Evolutionary conservation across 495 filamentous ascomycete species (phyloP).

Genomic region (Xylaria sp.): DNA sequence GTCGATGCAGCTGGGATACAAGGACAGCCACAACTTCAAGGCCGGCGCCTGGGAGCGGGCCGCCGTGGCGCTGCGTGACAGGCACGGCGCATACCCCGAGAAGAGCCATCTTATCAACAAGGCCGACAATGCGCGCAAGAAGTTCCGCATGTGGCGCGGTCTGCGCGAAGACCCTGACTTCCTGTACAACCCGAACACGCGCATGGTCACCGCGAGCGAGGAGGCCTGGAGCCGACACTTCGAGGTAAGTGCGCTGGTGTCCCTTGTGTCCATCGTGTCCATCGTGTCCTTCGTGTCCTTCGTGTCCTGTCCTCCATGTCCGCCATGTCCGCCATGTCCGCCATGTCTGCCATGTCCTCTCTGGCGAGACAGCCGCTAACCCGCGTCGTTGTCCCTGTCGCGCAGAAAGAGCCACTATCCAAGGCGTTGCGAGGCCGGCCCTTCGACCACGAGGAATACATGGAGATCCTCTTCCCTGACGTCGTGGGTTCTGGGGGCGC

Average conservation of each 20-base stretch:
- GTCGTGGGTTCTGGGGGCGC: slow-evolving; percentile 58
- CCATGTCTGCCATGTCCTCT: not conserved
- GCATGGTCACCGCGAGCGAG: slow-evolving; percentile 55
- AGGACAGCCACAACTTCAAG: slow-evolving; percentile 61
- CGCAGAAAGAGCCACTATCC: slow-evolving; percentile 56
- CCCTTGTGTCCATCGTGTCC: not conserved
- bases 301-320: too few relatives aligned
- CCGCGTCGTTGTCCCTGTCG: not conserved
- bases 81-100: slow-evolving; percentile 55
- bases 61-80: slow-evolving; percentile 50
- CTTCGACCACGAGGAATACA: slow-evolving; percentile 59
- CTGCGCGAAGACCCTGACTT: slow-evolving; percentile 58
- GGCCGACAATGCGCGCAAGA: slow-evolving; percentile 61
- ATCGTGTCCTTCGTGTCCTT: not conserved
- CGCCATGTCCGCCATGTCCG: too few relatives aligned
- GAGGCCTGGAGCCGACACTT: slow-evolving; percentile 57
- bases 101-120: slow-evolving; percentile 62
- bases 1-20: slow-evolving; percentile 53
- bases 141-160: slow-evolving; percentile 61
- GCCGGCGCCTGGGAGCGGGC: slow-evolving; percentile 60
- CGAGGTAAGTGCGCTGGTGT: slow-evolving; percentile 41
- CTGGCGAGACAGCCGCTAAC: slow-evolving; percentile 20
- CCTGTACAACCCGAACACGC: slow-evolving; percentile 50
- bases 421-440: slow-evolving; percentile 54
- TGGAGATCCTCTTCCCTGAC: slow-evolving; percentile 58